phyloP scores from a whole-genome alignment of 2,329 filamentous ascomycete species.

The Esteya vermicola region DNA sequence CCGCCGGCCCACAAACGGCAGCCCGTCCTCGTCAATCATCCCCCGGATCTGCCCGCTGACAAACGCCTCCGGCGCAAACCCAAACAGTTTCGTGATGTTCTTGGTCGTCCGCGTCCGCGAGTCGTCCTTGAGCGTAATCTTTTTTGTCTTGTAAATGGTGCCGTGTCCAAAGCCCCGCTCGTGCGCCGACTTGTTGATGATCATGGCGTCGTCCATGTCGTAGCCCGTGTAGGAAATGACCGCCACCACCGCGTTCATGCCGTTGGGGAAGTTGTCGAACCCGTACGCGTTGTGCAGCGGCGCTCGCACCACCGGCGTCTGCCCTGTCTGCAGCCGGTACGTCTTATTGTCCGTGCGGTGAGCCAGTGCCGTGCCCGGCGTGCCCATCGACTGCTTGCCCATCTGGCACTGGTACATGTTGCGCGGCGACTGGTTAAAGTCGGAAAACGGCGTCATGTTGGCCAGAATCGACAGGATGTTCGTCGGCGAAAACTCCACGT shows the following conservation, averaged over 20 bases:
- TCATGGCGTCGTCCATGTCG: conserved; percentile 99
- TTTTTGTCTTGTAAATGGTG: conserved; percentile 96
- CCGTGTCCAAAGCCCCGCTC: conserved; percentile 93
- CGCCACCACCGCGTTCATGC: conserved; percentile 86
- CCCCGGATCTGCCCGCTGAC: conserved; percentile 57
- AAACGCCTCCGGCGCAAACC: conserved; percentile 67
- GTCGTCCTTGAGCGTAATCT: conserved; percentile 73
- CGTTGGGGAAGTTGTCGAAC: conserved; percentile 96
- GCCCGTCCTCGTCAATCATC: conserved; percentile 73
- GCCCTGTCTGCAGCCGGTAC: conserved; percentile 86
- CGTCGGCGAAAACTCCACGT: conserved; percentile 87
- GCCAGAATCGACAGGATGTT: conserved; percentile 96
- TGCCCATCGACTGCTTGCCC: conserved; percentile 99
- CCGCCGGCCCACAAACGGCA: conserved; percentile 66
- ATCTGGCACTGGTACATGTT: conserved; percentile 99
- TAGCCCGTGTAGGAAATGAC: conserved; percentile 98
- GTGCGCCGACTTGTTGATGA: conserved; percentile 92
- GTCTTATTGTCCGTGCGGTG: conserved; percentile 96
- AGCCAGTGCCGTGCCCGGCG: conserved; percentile 68
- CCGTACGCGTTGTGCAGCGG: conserved; percentile 93
- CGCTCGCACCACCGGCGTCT: conserved; percentile 84
- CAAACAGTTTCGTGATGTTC: conserved; percentile 70
- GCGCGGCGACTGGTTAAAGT: conserved; percentile 95
- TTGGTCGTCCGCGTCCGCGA: conserved; percentile 50
- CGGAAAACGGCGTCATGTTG: conserved; percentile 97